Base-by-base conservation (phyloP, 176 grass and related monocot species). In the Triticum turgidum region DNA sequence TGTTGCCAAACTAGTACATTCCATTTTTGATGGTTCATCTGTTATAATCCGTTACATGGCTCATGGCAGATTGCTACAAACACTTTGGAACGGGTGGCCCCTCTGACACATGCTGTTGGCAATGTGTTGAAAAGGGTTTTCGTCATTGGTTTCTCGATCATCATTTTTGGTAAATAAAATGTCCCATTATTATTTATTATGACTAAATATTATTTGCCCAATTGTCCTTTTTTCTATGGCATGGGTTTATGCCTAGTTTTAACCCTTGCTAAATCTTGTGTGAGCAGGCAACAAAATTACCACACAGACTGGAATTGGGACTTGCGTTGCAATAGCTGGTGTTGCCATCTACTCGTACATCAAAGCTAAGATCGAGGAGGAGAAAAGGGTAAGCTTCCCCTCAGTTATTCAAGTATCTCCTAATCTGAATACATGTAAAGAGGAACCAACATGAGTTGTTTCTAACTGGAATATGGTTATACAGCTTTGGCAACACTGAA, bases 71-170 rank as follows among this genome's bases (percentile, higher is more conserved):
- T 99, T 79, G 97, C 97, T 69, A 96, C 92, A 61, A 99, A 99
- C 80, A 99, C 97, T 84, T 89, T 99, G 90, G 97, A 99, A 77
- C 84, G 97, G 61, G 97, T 99, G 71, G 92, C 97, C 69, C 97
- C 97, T 85, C 90, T 99, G 52, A 99, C 97, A 29, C 97, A 99
- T 81, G 97, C 97, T 22, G 97, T 99, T 24, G 97, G 97, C 62
- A 99, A 99, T 90, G 97, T 99, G 77, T 89, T 99, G 86, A 99
- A 99, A 91, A 94, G 97, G 91, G 97, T 99, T 12, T 99, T 99
- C 61, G 97, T 99, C 66, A 99, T 99, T 77, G 92, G 97, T 22
- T 99, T 99, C 80, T 93, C 97, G 6, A 99, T 99, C 73, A 71
- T 99, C 18, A 21, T 73, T 45, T 99, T 99, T 58, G 97, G 97